Base-by-base conservation (phyloP, 331 rosid species). In the Quercus tomentella region DNA sequence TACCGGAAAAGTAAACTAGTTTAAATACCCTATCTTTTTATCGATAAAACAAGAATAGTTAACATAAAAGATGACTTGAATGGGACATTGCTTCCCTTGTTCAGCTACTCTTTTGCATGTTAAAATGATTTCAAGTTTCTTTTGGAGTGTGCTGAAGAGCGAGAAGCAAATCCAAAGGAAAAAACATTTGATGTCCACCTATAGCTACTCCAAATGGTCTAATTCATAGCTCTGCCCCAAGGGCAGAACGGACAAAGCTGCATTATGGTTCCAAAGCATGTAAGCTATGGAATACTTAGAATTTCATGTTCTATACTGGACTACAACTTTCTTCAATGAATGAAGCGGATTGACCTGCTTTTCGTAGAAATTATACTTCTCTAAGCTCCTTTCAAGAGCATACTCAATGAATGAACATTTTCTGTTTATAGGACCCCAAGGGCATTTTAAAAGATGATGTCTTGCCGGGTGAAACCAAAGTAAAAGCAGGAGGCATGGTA, bases 401-500 rank as follows among this genome's bases (percentile, higher is more conserved):
- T 70, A 33, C 23, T 73, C 2, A 68, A 17, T 52, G 41, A 81
- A 43, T 60, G 65, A 73, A 15, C 57, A 68, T 73, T 41, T 14
- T 33, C 20, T 9, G 25, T 74, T 70, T 77, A 41, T 73, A 94
- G 98, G 96, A 95, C 54, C 99, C 99, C 0, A 95, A 91, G 82
- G 97, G 98, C 18, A 75, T 93, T 21, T 76, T 89, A 85, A 84
- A 91, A 75, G 97, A 95, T 26, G 99, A 95, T 83, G 84, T 91
- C 16, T 88, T 93, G 51, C 99, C 98, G 5, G 98, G 93, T 83
- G 99, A 94, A 77, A 93, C 99, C 5, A 87, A 81, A 80, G 82
- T 93, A 65, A 95, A 82, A 87, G 99, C 97, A 72, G 98, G 99
- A 31, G 99, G 99, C 16, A 89, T 93, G 98, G 96, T 95, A 77